Evolutionary conservation across 305 asterid genomes (phyloP), one percentile per base, ranked within the genome.

Genomic region (Petunia hybrid): DNA sequence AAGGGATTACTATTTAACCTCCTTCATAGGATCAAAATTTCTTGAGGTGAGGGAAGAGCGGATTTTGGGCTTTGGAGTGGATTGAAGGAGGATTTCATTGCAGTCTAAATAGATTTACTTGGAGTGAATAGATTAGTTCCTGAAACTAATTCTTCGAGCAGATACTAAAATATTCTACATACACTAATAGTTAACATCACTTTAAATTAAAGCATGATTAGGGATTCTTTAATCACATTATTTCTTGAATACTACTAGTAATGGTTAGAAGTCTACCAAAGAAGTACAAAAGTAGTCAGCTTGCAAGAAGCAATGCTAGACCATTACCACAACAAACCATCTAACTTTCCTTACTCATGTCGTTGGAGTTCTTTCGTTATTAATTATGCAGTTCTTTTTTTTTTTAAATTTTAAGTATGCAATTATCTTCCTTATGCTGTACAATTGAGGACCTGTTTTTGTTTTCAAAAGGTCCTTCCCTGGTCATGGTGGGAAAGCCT

Each of bases 261-360:
- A 63, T 36, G 43, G 38, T 64, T 64, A 64, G 70, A 64, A 36
- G 69, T 64, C 10, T 10, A 64, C 45, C 38, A 4, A 4, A 64
- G 36, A 64, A 38, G 69, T 64, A 38, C 6, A 36, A 64, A 64
- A 39, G 38, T 64, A 36, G 43, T 62, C 69, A 4, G 69, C 69
- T 38, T 64, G 43, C 45, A 36, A 38, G 69, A 16, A 36, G n/a
- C 69, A 63, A 36, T 63, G 69, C 69, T 36, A 63, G 61, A 59
- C 4, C 14, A 12, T 36, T 36, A 64, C 70, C 16, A 63, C 36
- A 16, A 36, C 43, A 63, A 63, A 10, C 16, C 8, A 63, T 63
- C 42, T 36, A 35, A 36, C 2, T 62, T 4, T 36, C 68, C 41
- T 36, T 35, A 63, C 68, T 10, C 45, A 64, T 64, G 45, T 0